Evolutionary conservation across 129 eudicot species (phyloP).

Genomic region (Silybum marianum): DNA sequence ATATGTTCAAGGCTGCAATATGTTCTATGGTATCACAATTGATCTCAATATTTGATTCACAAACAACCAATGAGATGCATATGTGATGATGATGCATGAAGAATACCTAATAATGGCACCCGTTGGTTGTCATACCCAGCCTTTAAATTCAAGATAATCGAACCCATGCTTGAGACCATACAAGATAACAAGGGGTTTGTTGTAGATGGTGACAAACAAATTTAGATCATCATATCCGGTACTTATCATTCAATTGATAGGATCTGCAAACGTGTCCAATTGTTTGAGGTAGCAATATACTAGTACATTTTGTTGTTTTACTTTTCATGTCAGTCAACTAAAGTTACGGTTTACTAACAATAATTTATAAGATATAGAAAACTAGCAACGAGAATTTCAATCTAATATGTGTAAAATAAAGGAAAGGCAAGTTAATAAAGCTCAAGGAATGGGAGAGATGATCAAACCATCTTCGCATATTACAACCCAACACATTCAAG

Average conservation of each 20-base stretch:
- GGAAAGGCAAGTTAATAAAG: not conserved
- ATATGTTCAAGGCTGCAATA: not conserved
- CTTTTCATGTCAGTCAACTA: not conserved
- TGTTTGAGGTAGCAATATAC: not conserved
- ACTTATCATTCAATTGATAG: not conserved
- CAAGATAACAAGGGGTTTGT: not conserved
- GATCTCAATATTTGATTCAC: not conserved
- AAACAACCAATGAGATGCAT: not conserved
- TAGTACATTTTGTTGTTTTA: slow-evolving; percentile 7
- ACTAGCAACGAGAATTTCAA: not conserved
- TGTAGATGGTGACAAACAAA: not conserved
- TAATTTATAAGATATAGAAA: not conserved
- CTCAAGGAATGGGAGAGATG: not conserved
- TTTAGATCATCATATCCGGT: not conserved
- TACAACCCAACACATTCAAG: not conserved
- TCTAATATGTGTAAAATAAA: slow-evolving; percentile 2
- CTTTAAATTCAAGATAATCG: too few relatives aligned
- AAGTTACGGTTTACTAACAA: not conserved
- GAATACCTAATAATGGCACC: not conserved
- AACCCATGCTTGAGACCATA: not conserved
- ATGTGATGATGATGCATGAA: not conserved
- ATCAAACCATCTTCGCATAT: not conserved
- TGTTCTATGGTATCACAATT: not conserved
- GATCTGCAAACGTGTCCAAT: not conserved
- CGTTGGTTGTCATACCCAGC: not conserved